A percentile compares a stretch with the other conserved stretches of the same genome.
Evolutionary conservation across 345 rosid genomes (phyloP).

Genomic region (Nephelium lappaceum): DNA sequence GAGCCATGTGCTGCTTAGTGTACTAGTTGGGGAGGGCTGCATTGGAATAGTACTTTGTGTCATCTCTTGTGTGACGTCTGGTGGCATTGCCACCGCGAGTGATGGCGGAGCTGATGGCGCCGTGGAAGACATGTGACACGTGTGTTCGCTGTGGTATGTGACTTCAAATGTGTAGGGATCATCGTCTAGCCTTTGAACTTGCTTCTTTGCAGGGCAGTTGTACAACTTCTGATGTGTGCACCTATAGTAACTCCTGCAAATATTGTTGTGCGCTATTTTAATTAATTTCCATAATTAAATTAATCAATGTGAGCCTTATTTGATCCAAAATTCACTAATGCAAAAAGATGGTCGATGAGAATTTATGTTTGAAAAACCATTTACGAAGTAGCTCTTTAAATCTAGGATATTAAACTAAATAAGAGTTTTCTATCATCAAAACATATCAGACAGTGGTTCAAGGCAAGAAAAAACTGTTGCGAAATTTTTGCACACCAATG

Average conservation of each 20-base stretch:
- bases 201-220: conserved; percentile 86
- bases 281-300: no score
- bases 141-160: conserved; percentile 66
- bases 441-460: no score
- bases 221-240: conserved; percentile 87
- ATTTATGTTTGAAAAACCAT: no score
- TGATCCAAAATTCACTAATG: no score
- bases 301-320: no score
- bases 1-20: conserved; percentile 25
- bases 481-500: no score
- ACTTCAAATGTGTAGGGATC: conserved; percentile 66
- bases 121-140: conserved; percentile 68
- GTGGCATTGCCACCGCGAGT: conserved; percentile 2
- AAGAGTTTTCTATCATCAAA: no score
- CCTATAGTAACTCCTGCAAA: conserved; percentile 72
- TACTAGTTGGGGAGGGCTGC: conserved; percentile 10
- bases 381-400: no score
- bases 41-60: conserved; percentile 1
- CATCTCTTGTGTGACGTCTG: neutral
- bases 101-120: conserved; percentile 63
- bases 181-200: conserved; percentile 72
- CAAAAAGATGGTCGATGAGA: no score
- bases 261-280: neutral
- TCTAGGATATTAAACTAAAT: no score
- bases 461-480: neutral